These are phyloP conservation scores for Yamadazyma trypodendri DNA, from an alignment of 1,139 yeast species.

Conservation along the genomic window DNA sequence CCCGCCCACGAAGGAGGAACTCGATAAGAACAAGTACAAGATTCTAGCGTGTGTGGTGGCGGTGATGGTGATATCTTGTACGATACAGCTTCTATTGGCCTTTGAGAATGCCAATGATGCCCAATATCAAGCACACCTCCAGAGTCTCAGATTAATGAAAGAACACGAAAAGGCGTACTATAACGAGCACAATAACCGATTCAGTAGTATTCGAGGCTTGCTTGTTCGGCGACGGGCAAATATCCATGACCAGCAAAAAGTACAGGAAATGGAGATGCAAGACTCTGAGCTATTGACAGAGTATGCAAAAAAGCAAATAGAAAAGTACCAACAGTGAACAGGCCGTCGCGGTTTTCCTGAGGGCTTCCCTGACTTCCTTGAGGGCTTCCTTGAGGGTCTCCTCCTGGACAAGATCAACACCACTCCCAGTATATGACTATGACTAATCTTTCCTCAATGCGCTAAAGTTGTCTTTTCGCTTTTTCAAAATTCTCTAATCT, in stretches of 20 bases:
- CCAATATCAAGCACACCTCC: slow-evolving; percentile 25
- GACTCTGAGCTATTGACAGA: slow-evolving; percentile 32
- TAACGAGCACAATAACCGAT: slow-evolving; percentile 29
- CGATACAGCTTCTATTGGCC: slow-evolving; percentile 46
- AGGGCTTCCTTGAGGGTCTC: too few relatives aligned
- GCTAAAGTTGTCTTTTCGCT: too few relatives aligned
- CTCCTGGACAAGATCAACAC: too few relatives aligned
- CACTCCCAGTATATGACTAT: too few relatives aligned
- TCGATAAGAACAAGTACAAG: slow-evolving; percentile 45
- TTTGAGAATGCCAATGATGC: slow-evolving; percentile 35
- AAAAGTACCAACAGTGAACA: slow-evolving; percentile 8
- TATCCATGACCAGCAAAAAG: slow-evolving; percentile 19
- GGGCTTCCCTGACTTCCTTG: too few relatives aligned
- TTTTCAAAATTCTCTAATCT: too few relatives aligned
- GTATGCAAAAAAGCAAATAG: slow-evolving; percentile 33
- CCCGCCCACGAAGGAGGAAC: slow-evolving; percentile 44
- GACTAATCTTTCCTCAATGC: too few relatives aligned
- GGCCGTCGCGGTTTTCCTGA: too few relatives aligned
- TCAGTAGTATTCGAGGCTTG: slow-evolving; percentile 52
- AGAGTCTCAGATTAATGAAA: slow-evolving; percentile 46
- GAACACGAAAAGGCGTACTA: slow-evolving; percentile 48
- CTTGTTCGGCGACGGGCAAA: slow-evolving; percentile 55
- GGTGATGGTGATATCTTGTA: slow-evolving; percentile 38
- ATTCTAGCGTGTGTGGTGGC: slow-evolving; percentile 44
- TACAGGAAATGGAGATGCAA: slow-evolving; percentile 20